Evolutionary conservation across 805 yeast species (phyloP), one percentile per base, ranked within the genome.

Genomic region (Candida piceae): DNA sequence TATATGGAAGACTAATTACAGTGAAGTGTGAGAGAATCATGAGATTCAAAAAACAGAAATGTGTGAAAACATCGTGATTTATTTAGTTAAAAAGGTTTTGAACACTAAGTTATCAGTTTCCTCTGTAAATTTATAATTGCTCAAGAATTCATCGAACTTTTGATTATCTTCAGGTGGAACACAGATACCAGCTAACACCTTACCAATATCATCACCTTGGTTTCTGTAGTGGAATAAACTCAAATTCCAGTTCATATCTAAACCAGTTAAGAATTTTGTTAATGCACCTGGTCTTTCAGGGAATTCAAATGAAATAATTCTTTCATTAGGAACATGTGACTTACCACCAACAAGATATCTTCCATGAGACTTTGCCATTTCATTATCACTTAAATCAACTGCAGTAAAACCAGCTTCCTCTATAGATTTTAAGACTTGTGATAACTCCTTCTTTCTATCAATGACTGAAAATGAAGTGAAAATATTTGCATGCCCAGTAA

Each of bases 221-320:
- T 93, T 88, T 70, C 99, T 79, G 64, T 93, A 93, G 62, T 93
- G 96, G 80, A 93, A 93, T 52, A 93, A 64, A 1, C 97, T 84
- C 44, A 93, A 77, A 57, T 93, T 93, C 97, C 97, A 93, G 34
- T 79, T 78, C 18, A 72, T 70, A 52, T 81, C 76, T 56, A 93
- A 63, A 13, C 80, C 71, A 19, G 72, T 73, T 53, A 93, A 70
- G 65, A 93, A 93, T 40, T 75, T 82, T 20, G 82, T 76, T 53
- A 93, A 70, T 1, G 98, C 97, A 32, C 96, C 95, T 2, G 98
- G 97, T 54, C 93, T 80, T 57, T 93, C 99, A 11, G 99, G 99
- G 69, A 93, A 94, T 62, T 88, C 96, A 53, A 93, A 93, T 33
- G 83, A 73, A 49, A 79, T 76, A 24, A 93, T 63, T 50, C 81